These are phyloP conservation scores for Salicornia ramosissima DNA, from an alignment of 148 eudicot species.

Conservation along the genomic window DNA sequence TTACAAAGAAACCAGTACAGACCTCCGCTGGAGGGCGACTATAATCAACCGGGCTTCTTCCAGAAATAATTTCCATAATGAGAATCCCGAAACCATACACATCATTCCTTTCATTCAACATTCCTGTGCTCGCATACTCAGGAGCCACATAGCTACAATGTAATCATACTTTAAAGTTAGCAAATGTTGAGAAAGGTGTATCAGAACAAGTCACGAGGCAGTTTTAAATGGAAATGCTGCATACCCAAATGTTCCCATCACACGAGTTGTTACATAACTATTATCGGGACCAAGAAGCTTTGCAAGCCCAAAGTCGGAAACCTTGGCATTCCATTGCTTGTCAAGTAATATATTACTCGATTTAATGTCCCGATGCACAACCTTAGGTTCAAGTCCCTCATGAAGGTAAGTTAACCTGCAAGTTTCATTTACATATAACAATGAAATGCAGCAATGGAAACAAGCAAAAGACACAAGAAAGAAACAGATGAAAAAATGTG, in stretches of 20 bases:
- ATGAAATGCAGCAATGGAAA: conserved; percentile 8
- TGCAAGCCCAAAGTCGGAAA: conserved; percentile 75
- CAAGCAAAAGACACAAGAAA: not conserved
- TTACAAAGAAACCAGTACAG: not conserved
- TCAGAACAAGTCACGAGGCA: not conserved
- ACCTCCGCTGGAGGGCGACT: conserved; percentile 69
- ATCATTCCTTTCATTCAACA: conserved; percentile 74
- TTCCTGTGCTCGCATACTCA: conserved; percentile 76
- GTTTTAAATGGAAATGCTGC: not conserved
- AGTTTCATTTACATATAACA: conserved; percentile 1
- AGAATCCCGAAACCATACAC: conserved; percentile 75
- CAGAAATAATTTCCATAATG: conserved; percentile 66
- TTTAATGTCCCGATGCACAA: conserved; percentile 74
- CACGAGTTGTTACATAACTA: conserved; percentile 63
- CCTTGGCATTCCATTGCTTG: conserved; percentile 64
- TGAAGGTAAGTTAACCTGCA: conserved; percentile 63
- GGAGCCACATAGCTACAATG: conserved; percentile 66
- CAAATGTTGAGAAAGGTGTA: not conserved
- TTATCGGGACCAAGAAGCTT: conserved; percentile 61
- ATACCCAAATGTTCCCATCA: conserved; percentile 81
- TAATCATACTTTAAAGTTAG: conserved; percentile 8
- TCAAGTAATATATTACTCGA: conserved; percentile 72
- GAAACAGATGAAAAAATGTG: not conserved
- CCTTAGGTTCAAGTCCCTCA: conserved; percentile 76
- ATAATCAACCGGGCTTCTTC: conserved; percentile 65